Evolutionary conservation across 192 early-diverging fungal genomes (phyloP).

Genomic region (Dissophora globulifera): DNA sequence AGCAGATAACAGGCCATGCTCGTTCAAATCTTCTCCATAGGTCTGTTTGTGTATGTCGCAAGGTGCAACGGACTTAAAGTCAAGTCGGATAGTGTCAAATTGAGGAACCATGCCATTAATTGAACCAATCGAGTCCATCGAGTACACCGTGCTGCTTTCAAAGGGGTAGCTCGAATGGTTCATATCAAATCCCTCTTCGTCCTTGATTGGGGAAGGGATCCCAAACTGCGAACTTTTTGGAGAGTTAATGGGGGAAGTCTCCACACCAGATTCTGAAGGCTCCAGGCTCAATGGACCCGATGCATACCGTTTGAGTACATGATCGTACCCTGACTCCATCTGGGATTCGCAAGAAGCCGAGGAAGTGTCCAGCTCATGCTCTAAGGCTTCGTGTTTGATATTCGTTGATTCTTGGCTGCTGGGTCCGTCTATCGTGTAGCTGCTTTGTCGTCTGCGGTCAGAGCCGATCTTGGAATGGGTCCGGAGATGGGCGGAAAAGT

Average conservation of each 20-base stretch:
- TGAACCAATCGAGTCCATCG: constrained; percentile 33
- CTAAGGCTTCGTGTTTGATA: constrained; percentile 55
- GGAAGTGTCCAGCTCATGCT: neutral
- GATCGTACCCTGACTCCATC: neutral
- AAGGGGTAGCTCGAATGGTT: constrained; percentile 9
- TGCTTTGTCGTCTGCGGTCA: neutral
- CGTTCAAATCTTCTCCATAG: neutral
- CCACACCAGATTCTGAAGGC: constrained; percentile 5
- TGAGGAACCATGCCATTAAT: constrained; percentile 23
- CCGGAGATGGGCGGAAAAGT: constrained; percentile 78
- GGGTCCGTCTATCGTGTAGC: constrained; percentile 44
- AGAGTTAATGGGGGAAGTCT: constrained; percentile 3
- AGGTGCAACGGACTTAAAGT: constrained; percentile 15
- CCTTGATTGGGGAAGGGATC: neutral
- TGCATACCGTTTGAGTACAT: neutral
- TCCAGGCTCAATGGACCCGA: neutral
- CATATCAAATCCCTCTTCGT: constrained; percentile 12
- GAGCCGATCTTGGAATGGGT: constrained; percentile 63
- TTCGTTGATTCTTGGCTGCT: constrained; percentile 56
- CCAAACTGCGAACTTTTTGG: constrained; percentile 5
- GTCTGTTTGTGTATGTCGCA: neutral
- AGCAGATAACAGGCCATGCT: neutral
- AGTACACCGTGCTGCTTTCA: constrained; percentile 13
- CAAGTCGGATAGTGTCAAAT: constrained; percentile 30
- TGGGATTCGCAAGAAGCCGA: neutral